Evolutionary conservation across 2,329 filamentous ascomycete species (phyloP), one percentile per base, ranked within the genome.

Genomic region (Microcera coccophila): DNA sequence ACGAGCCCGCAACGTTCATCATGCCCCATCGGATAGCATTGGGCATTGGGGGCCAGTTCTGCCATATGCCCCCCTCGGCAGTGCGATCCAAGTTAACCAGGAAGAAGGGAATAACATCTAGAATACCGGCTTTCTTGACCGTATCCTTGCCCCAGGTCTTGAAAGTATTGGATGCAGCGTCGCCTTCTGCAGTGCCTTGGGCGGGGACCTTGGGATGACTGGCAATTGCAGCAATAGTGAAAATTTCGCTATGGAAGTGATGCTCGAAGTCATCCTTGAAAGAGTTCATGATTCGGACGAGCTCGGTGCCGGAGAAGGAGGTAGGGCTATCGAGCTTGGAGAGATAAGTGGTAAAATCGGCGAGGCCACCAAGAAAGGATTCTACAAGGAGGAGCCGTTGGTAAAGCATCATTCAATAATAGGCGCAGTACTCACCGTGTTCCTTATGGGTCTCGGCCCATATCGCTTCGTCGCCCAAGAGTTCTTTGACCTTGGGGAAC

Each of bases 31-130:
- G 71, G 45, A 84, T 70, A 3, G 76, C 73, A 4, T 67, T 70
- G 1, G 81, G 80, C 68, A 84, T 84, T 0, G 81, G 79, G 34
- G 81, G 81, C 80, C 81, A 85, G 52, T 73, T 72, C 11, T 68
- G 69, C 79, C 81, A 84, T 55, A 71, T 59, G 18, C 78, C 79
- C 5, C 74, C 74, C 62, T 85, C 82, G 12, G 67, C 71, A 3
- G 73, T 79, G 32, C 68, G 62, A 59, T 85, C 82, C 17, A 82
- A 63, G 56, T 84, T 84, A 50, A 82, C 61, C 42, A 84, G 58
- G 65, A 84, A 82, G 54, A 85, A 83, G 2, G 80, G 79, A 14
- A 84, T 73, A 0, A 80, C 79, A 45, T 83, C 79, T 15, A 72
- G 66, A 28, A 73, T 68, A 20, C 78, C 77, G 0, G 77, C 78